Conservation (phyloP, 1,284 basidiomycete genomes). For the Bondarzewia mesenterica region DNA sequence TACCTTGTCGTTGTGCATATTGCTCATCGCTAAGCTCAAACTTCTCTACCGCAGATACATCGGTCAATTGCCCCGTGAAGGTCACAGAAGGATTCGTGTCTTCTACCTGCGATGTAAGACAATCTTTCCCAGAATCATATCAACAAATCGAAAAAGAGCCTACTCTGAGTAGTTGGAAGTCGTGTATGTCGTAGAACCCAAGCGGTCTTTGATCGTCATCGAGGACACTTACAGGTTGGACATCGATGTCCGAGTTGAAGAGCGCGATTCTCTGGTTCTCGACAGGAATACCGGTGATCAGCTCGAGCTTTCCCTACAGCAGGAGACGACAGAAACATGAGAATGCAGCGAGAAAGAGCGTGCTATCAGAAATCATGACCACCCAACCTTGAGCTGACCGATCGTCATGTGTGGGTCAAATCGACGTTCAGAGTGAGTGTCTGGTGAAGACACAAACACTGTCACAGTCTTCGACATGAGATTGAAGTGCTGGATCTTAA, state of each 20-base stretch:
- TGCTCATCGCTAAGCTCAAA: constrained; percentile 84
- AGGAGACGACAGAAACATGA: background rate
- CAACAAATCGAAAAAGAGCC: constrained; percentile 9
- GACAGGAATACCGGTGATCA: constrained; percentile 84
- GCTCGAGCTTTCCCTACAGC: constrained; percentile 72
- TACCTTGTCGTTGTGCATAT: constrained; percentile 77
- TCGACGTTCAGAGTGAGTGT: constrained; percentile 81
- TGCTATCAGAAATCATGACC: background rate
- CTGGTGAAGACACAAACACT: constrained; percentile 77
- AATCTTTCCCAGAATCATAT: background rate
- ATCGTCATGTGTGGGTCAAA: constrained; percentile 71
- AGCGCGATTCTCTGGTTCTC: constrained; percentile 64
- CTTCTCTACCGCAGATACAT: constrained; percentile 84
- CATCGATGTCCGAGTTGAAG: constrained; percentile 50
- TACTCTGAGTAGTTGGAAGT: constrained; percentile 73
- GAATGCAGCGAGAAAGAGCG: background rate
- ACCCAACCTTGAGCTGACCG: constrained; percentile 67
- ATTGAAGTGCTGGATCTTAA: background rate
- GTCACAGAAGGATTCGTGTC: constrained; percentile 71
- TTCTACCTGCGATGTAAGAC: constrained; percentile 45
- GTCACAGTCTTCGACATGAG: constrained; percentile 50
- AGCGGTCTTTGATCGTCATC: constrained; percentile 62
- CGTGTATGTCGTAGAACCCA: constrained; percentile 63
- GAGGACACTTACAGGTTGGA: constrained; percentile 43
- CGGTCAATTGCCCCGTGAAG: constrained; percentile 75